Evolutionary conservation across 179 eudicot genomes (phyloP), one percentile per base, ranked within the genome.

Genomic region (Silene coronaria): DNA sequence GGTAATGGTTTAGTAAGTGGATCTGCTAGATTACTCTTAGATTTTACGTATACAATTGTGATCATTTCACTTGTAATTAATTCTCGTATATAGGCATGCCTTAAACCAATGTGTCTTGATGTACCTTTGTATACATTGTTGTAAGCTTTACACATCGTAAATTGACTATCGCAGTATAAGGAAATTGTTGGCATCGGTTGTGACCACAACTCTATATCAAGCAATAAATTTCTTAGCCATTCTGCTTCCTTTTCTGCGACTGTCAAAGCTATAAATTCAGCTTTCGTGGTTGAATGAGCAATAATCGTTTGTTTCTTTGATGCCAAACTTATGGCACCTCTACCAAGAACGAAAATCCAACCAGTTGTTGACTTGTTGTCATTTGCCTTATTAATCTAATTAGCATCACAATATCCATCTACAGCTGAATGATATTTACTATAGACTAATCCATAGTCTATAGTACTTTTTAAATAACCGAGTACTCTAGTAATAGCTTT

Each of bases 11-110:
- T 28, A 28, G 30, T 28, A 28, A 28, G 30, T 28, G 30, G 30
- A 28, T 28, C 30, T 28, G 30, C 30, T 28, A 28, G 1, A 28
- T 28, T 28, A 28, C 30, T 28, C 2, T 28, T 28, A 28, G 30
- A 1, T 28, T 28, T 28, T 28, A 28, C 30, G 30, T 28, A 28
- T 28, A 28, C 30, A 28, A 28, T 28, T 28, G 30, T 28, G 30
- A 28, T 28, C 30, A 28, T 3, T 28, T 3, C 30, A 36, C 11
- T 34, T 34, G 22, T 9, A 12, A 67, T 36, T 21, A 67, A 38
- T n/a, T 67, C 51, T 67, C 71, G 2, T 42, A 67, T 42, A 19
- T 36, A 67, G 45, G 23, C 70, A 66, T 66, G 45, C 23, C 70
- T 66, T 66, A 24, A 6, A 21, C 64, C 64, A 59, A 59, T 59